Percentiles rank a stretch among this genome's conserved stretches.
Evolutionary conservation across 164 flowering plant species (phyloP).

Genomic region (Vitis vinifera): ASM3070453v1 NC_081806.1:7911501-7912000

Average conservation of each 20-base stretch:
- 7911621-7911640: neutral
- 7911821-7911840: neutral
- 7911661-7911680: slow-evolving; percentile 5
- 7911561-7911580: neutral
- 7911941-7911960: slow-evolving; percentile 81
- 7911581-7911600: neutral
- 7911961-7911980: slow-evolving; percentile 83
- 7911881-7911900: slow-evolving; percentile 84
- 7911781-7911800: neutral
- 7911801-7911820: slow-evolving; percentile 7
- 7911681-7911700: slow-evolving; percentile 1
- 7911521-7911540: neutral
- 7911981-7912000: slow-evolving; percentile 76
- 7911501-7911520: neutral
- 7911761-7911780: neutral
- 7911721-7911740: neutral
- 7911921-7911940: slow-evolving; percentile 55
- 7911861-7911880: slow-evolving; percentile 54
- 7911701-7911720: slow-evolving; percentile 4
- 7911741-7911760: neutral
- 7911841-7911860: slow-evolving; percentile 3
- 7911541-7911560: neutral
- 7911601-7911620: neutral
- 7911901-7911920: slow-evolving; percentile 64
- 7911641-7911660: slow-evolving; percentile 1